phyloP scores from a whole-genome alignment of 805 yeast genomes.

The Yamadazyma kitorensis region DNA sequence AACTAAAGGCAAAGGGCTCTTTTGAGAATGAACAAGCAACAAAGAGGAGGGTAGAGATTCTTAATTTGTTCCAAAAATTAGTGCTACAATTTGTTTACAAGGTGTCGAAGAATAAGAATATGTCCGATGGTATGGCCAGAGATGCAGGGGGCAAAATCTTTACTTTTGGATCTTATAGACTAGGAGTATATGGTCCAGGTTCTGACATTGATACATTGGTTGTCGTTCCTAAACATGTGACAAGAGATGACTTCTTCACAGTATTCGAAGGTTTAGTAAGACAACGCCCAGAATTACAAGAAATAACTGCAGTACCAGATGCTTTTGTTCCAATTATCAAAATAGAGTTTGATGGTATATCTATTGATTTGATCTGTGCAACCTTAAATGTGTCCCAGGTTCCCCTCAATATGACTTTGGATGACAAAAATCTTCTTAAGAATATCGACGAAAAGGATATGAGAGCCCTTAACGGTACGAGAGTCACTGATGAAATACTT shows the following conservation, averaged over 20 bases:
- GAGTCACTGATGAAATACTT: conserved; percentile 94
- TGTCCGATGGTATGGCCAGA: conserved; percentile 96
- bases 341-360: conserved; percentile 83
- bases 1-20: conserved; percentile 77
- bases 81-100: conserved; percentile 78
- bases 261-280: conserved; percentile 72
- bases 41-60: conserved; percentile 71
- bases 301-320: conserved; percentile 90
- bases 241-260: conserved; percentile 83
- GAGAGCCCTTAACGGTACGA: conserved; percentile 89
- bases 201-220: conserved; percentile 95
- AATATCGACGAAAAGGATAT: conserved; percentile 90
- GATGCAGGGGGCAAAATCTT: conserved; percentile 99
- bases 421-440: conserved; percentile 79
- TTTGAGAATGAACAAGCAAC: conserved; percentile 88
- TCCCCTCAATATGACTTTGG: conserved; percentile 68
- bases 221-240: conserved; percentile 96
- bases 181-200: conserved; percentile 98
- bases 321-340: conserved; percentile 98
- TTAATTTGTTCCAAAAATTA: conserved; percentile 67
- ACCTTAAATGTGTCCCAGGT: conserved; percentile 79
- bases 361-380: conserved; percentile 88
- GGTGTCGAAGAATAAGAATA: conserved; percentile 78
- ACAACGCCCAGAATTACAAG: conserved; percentile 78
- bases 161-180: conserved; percentile 89